Evolutionary conservation across 495 filamentous ascomycete species (phyloP).

Genomic region (Daldinia vernicosa): DNA sequence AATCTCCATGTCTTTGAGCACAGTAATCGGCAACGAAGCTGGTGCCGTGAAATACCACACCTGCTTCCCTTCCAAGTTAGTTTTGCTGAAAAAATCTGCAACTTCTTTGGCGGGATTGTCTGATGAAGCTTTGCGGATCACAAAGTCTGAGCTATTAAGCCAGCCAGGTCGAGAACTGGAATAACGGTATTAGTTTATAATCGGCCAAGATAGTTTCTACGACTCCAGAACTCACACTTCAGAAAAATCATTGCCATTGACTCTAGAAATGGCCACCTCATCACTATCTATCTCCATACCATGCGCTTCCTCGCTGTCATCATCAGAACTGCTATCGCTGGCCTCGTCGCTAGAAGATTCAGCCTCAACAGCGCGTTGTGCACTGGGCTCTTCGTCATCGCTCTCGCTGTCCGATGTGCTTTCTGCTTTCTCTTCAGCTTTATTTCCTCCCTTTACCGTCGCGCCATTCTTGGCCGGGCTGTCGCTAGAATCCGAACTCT

Average conservation of each 20-base stretch:
- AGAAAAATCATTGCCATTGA: slow-evolving; percentile 33
- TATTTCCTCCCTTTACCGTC: slow-evolving; percentile 9
- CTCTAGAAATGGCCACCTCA: slow-evolving; percentile 41
- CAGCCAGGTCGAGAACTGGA: slow-evolving; percentile 37
- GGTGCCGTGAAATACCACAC: slow-evolving; percentile 62
- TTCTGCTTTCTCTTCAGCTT: slow-evolving; percentile 40
- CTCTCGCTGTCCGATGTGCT: slow-evolving; percentile 40
- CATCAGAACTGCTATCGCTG: slow-evolving; percentile 1
- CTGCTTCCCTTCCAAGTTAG: slow-evolving; percentile 58
- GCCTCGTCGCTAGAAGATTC: slow-evolving; percentile 20
- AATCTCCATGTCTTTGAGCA: slow-evolving; percentile 57
- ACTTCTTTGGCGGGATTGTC: slow-evolving; percentile 46
- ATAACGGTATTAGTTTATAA: slow-evolving; percentile 5
- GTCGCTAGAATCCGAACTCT: slow-evolving; percentile 22
- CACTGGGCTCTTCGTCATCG: slow-evolving; percentile 17
- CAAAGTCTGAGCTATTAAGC: slow-evolving; percentile 46
- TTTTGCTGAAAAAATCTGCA: slow-evolving; percentile 51
- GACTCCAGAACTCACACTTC: slow-evolving; percentile 27
- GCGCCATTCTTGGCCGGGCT: slow-evolving; percentile 17
- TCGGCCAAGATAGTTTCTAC: neutral
- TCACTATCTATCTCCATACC: slow-evolving; percentile 43
- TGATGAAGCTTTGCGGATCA: slow-evolving; percentile 49
- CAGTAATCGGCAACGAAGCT: slow-evolving; percentile 58
- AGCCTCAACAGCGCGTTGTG: slow-evolving; percentile 16
- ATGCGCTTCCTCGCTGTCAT: slow-evolving; percentile 15